Conservation (phyloP, 768 basidiomycete species). For the Hemileccinum rubropunctum region DNA sequence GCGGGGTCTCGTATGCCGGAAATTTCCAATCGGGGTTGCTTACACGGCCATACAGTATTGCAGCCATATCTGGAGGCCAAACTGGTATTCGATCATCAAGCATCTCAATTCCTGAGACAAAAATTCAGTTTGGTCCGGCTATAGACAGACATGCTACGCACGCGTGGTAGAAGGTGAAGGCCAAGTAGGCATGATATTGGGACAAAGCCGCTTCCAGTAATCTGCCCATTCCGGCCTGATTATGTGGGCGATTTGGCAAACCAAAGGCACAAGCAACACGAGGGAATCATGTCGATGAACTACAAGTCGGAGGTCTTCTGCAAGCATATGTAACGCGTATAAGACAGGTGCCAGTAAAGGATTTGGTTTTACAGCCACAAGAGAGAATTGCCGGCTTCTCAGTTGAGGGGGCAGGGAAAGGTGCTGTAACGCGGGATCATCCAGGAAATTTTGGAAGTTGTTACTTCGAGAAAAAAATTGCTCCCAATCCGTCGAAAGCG, state of each 20-base stretch:
- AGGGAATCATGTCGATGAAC: constrained; percentile 55
- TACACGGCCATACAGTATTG: constrained; percentile 54
- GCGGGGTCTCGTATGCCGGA: constrained; percentile 42
- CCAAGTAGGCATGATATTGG: constrained; percentile 61
- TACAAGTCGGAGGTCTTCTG: constrained; percentile 63
- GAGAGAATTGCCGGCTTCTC: constrained; percentile 26
- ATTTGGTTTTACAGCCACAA: constrained; percentile 36
- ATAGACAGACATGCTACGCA: constrained; percentile 2
- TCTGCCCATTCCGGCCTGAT: constrained; percentile 87
- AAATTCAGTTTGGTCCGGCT: constrained; percentile 4
- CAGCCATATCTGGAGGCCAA: constrained; percentile 75
- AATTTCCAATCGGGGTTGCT: constrained; percentile 70
- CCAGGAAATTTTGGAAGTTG: constrained; percentile 47
- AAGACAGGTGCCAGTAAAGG: constrained; percentile 56
- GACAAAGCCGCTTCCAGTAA: constrained; percentile 85
- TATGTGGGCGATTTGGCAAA: constrained; percentile 58
- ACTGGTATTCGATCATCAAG: constrained; percentile 72
- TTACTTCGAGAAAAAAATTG: constrained; percentile 40
- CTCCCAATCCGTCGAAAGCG: constrained; percentile 43
- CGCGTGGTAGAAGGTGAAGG: constrained; percentile 42
- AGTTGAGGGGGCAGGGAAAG: constrained; percentile 38
- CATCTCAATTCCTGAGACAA: constrained; percentile 38
- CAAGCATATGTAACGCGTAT: constrained; percentile 77
- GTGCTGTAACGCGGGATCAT: constrained; percentile 55
- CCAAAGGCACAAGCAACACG: constrained; percentile 53